Base-by-base conservation (phyloP, 495 filamentous ascomycete species). In the Talaromyces adpressus region DNA sequence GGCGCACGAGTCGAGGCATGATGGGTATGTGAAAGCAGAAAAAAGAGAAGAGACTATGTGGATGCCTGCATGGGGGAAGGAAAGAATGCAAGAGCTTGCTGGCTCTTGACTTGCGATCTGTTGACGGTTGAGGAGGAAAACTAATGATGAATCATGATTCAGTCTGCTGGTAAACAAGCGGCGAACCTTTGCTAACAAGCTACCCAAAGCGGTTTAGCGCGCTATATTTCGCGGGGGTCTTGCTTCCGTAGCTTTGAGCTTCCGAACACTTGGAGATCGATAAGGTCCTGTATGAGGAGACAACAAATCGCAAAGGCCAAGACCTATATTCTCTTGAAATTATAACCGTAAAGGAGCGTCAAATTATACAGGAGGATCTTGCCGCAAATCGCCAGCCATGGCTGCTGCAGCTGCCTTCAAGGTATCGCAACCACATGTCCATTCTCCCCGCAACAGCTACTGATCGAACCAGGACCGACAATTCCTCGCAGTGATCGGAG, bases 401-500 rank as follows among this genome's bases (percentile, higher is more conserved):
- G 72, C 77, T 63, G 70, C 70, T 20, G 51, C 71, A 2, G 69
- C 73, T 69, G 70, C 72, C 22, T 77, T 75, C 70, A 80, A 78
- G 75, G 76, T 78, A 75, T 63, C 58, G 54, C 11, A 45, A 63
- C 64, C 56, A 36, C 59, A 36, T 29, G 4, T 23, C 27, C 29
- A 62, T 18, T 22, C 45, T 62, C 60, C 60, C 41, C 60, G 45
- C 60, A 62, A 25, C 45, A 36, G 25, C 45, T 9, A 49, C 60
- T 60, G 25, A 53, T 60, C 29, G 14, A 47, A 64, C 59, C 60
- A 96, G 79, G 91, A 97, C 77, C 85, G 95, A 66, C 89, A 98
- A 74, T 96, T 99, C 78, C 85, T 98, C 58, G 95, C 94, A 57
- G 93, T 98, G 30, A 98, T 99, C 69, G 93, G 93, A 39, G 95